Evolutionary conservation across 2,329 filamentous ascomycete genomes (phyloP), one percentile per base, ranked within the genome.

Genomic region (Scolecobasidium constrictum): DNA sequence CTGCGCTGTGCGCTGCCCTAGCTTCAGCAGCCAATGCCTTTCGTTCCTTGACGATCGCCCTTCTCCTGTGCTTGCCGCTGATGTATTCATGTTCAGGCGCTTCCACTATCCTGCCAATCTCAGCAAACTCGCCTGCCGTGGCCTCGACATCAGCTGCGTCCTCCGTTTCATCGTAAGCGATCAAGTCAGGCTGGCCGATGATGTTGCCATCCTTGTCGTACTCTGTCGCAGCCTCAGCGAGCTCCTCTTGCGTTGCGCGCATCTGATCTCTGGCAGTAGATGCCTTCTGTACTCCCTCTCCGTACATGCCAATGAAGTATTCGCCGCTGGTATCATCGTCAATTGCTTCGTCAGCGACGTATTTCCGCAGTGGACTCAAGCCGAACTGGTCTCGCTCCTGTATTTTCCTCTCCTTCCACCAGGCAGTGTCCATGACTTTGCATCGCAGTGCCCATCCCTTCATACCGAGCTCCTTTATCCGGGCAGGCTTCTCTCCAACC

Each of bases 361-460:
- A 31, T 9, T 7, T 31, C n/a, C 26, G 9, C 26, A 31, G 9
- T 7, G 26, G 26, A n/a, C 26, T 31, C 26, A 31, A 31, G n/a
- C 26, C 26, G 9, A 7, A 31, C n/a, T 31, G 26, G 9, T 31
- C 26, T 9, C 26, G 26, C 9, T 9, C 9, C 26, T 31, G 9
- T 7, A 31, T 31, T n/a, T 31, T 64, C 47, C 86, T 70, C 66
- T 94, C 72, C 39, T 79, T 77, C 40, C 93, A 73, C 16, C 66
- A 64, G 1, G 70, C 66, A 4, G 79, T 87, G 66, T 90, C 85
- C 81, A 95, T 86, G 47, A 98, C 69, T 48, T 84, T 75, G 84
- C 87, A 95, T 50, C 92, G 72, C 55, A 98, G 66, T 53, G 81
- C 77, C 92, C 92, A 98, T 5, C 92, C 92, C 50, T 82, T 82